These are phyloP conservation scores for Chlamydomonas applanata DNA, from an alignment of 139 green algal species.

Conservation along the genomic window DNA sequence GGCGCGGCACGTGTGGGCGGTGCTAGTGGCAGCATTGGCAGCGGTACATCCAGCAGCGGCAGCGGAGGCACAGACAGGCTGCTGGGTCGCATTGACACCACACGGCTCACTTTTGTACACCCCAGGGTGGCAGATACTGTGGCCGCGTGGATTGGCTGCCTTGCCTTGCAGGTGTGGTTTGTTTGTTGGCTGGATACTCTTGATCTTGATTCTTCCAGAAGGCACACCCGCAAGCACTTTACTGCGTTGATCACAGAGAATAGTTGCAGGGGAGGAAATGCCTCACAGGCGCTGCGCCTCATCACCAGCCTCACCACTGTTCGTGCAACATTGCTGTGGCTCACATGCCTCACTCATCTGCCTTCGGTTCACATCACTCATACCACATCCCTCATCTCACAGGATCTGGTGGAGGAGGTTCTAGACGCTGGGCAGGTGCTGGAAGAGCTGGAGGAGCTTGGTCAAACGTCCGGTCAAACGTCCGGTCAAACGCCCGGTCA, in stretches of 20 bases:
- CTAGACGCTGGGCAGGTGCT: conserved; percentile 20
- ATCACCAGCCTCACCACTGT: too few species aligned
- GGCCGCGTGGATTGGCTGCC: conserved; percentile 41
- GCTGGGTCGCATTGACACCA: conserved; percentile 49
- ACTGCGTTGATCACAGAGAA: too few species aligned
- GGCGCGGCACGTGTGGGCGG: not conserved
- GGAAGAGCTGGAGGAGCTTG: conserved; percentile 28
- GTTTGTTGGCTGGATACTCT: too few species aligned
- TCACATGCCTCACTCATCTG: too few species aligned
- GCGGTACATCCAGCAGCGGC: conserved; percentile 2
- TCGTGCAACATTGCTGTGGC: too few species aligned
- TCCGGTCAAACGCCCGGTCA: not conserved
- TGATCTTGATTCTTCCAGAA: too few species aligned
- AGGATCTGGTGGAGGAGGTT: conserved; percentile 37
- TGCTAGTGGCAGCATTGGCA: conserved; percentile 15
- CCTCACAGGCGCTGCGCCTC: too few species aligned
- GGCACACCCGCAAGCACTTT: too few species aligned
- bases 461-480: not conserved
- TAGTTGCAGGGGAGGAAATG: too few species aligned
- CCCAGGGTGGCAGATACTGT: conserved; percentile 26
- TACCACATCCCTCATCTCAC: not conserved
- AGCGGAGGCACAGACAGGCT: conserved; percentile 24
- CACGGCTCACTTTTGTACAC: conserved; percentile 40
- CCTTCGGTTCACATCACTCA: too few species aligned
- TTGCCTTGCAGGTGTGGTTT: conserved; percentile 38